A percentile compares a stretch with the other conserved stretches of the same genome.
phyloP scores from a whole-genome alignment of 2,329 filamentous ascomycete species.

The Phaeosphaeriaceae sp. region DNA sequence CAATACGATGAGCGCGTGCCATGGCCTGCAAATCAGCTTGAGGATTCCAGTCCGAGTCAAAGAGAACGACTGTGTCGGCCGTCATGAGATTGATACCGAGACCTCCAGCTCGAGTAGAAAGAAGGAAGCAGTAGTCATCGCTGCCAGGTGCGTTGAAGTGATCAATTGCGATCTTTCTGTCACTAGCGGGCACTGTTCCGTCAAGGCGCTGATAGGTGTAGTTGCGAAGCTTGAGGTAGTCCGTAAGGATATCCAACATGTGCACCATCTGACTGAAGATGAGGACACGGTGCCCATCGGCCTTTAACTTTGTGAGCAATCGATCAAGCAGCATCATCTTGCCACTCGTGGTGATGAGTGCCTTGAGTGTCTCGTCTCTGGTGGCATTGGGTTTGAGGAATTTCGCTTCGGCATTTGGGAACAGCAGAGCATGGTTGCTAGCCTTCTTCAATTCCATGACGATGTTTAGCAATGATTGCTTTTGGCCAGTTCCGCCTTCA shows the following conservation, averaged over 20 bases:
- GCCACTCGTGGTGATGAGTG: conserved; percentile 93
- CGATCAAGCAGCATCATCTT: conserved; percentile 99
- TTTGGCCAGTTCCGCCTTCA: conserved; percentile 87
- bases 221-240: conserved; percentile 91
- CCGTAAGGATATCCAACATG: conserved; percentile 94
- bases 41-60: conserved; percentile 99
- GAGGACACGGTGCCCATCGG: conserved; percentile 91
- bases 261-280: conserved; percentile 99
- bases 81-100: conserved; percentile 99
- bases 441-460: conserved; percentile 99
- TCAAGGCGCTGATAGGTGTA: conserved; percentile 95
- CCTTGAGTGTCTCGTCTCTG: conserved; percentile 89
- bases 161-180: conserved; percentile 92
- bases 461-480: conserved; percentile 94
- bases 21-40: conserved; percentile 98
- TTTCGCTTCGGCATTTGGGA: conserved; percentile 89
- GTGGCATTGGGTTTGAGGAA: conserved; percentile 81
- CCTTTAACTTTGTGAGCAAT: conserved; percentile 90
- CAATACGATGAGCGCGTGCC: conserved; percentile 97
- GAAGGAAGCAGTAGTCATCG: conserved; percentile 92
- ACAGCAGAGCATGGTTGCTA: conserved; percentile 99
- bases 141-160: conserved; percentile 98
- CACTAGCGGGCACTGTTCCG: conserved; percentile 88
- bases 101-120: conserved; percentile 94
- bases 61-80: conserved; percentile 95